Base-by-base conservation (phyloP, 306 rosid species). In the Cucurbita ficifolia region DNA sequence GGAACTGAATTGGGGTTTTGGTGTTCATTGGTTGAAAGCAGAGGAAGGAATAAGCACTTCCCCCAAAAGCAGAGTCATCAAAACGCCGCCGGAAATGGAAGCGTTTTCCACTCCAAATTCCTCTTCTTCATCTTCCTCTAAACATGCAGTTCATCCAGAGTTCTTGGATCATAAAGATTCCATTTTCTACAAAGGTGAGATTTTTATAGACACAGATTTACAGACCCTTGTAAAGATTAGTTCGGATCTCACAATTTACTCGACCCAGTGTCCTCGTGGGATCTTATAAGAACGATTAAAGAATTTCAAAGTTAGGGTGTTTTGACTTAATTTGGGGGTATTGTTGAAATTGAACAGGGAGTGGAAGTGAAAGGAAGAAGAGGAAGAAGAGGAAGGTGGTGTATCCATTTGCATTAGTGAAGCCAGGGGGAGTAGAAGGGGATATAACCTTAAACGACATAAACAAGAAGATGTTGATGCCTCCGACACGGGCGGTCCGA, bases 381-480 rank as follows among this genome's bases (percentile, higher is more conserved):
- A 60, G 74, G 76, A 76, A 62, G 65, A 73, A 76, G 38, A 60
- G 65, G 71, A 86, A 83, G 53, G 83, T 94, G 59, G 90, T 87
- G 33, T 91, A 89, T 82, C 99, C 99, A 40, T 95, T 95, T 76
- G 97, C 90, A n/a, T 24, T 95, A 80, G 97, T 95, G 85, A 95
- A 95, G 77, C 96, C 97, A 17, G 99, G 99, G 38, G 99, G 97
- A 0, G 76, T 65, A 38, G 99, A 95, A 67, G 99, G 96, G 4
- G 99, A 95, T 35, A 79, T 91, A 82, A 95, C 99, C n/a, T 43
- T 95, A 77, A 91, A 81, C 78, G 99, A 95, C 81, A 95, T 95
- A 51, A 95, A 95, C 75, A 90, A 95, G 76, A 84, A 92, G 83
- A 95, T 95, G 6, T 48, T 89, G 61, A 95, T 91, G 99, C 81